Evolutionary conservation across 305 asterid species (phyloP).

Genomic region (Fraxinus latifolia): DNA sequence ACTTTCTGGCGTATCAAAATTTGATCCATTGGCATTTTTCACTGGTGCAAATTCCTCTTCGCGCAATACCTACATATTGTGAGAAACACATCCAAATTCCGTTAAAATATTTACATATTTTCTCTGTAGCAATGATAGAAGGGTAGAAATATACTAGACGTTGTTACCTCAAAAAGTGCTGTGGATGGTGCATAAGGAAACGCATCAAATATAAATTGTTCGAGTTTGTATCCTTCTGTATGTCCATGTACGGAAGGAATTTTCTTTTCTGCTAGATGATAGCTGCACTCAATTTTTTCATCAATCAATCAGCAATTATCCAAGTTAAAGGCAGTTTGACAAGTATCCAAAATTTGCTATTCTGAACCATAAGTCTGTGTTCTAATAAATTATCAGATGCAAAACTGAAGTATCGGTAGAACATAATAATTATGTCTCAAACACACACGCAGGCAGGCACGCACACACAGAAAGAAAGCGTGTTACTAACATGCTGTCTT

Average conservation of each 20-base stretch:
- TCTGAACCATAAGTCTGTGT: background rate
- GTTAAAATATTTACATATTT: background rate
- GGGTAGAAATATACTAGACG: background rate
- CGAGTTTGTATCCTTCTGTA: constrained; percentile 73
- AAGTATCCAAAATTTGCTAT: background rate
- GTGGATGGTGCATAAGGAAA: constrained; percentile 92
- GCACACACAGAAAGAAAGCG: background rate
- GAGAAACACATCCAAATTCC: background rate
- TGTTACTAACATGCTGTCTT: constrained; percentile 82
- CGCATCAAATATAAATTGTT: constrained; percentile 93
- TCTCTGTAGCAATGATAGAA: background rate
- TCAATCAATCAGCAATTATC: background rate
- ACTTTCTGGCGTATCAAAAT: constrained; percentile 92
- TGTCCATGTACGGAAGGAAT: constrained; percentile 83
- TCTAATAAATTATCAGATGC: background rate
- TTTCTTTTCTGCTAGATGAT: constrained; percentile 82
- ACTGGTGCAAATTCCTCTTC: constrained; percentile 99
- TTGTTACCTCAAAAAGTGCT: constrained; percentile 78
- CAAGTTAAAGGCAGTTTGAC: background rate
- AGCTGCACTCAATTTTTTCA: constrained; percentile 43
- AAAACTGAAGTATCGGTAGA: background rate
- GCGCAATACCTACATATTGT: constrained; percentile 52
- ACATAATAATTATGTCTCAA: background rate
- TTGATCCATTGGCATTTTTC: constrained; percentile 84
- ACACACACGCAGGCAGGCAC: background rate